These are phyloP conservation scores for Hericium alpestre DNA, from an alignment of 768 basidiomycete species.

Conservation along the genomic window DNA sequence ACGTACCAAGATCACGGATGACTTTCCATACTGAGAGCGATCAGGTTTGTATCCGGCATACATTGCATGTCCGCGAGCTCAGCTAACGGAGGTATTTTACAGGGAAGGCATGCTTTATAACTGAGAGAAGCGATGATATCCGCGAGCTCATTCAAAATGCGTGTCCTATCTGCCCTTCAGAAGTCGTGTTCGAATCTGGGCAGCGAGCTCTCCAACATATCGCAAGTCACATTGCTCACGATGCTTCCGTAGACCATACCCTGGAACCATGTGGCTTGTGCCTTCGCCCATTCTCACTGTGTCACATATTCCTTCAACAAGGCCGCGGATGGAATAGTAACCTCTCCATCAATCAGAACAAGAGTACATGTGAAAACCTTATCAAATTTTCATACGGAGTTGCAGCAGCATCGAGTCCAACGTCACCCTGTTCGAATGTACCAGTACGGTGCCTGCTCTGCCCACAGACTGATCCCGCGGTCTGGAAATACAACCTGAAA, in stretches of 20 bases:
- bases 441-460: neutral
- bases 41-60: neutral
- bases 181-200: neutral
- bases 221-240: neutral
- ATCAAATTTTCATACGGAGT: neutral
- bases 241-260: neutral
- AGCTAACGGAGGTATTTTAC: neutral
- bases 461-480: neutral
- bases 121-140: neutral
- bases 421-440: neutral
- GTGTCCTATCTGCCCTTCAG: neutral
- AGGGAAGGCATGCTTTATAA: neutral
- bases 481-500: neutral
- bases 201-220: neutral
- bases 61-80: neutral
- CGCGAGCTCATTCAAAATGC: neutral
- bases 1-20: neutral
- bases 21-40: neutral
- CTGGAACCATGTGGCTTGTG: neutral
- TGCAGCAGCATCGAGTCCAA: neutral
- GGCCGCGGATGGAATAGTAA: neutral
- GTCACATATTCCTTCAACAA: neutral
- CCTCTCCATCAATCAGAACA: neutral
- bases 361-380: neutral
- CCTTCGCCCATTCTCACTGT: neutral